Conservation (phyloP, 2,329 filamentous ascomycete genomes). For the Thelonectria discophora region DNA sequence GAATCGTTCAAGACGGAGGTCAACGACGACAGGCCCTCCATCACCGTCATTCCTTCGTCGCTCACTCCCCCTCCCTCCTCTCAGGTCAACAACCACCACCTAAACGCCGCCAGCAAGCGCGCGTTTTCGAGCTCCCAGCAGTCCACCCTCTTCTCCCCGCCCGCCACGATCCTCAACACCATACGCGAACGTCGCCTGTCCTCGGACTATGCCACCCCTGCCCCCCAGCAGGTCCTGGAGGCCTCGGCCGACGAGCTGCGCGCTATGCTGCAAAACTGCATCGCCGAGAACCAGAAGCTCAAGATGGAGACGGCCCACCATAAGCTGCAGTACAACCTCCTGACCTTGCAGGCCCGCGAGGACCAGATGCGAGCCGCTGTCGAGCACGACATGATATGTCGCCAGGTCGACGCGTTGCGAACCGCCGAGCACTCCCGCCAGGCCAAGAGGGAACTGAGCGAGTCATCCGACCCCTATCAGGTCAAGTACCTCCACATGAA, state of each 20-base stretch:
- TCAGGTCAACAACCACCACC: conserved; percentile 51
- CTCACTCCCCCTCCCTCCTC: conserved; percentile 67
- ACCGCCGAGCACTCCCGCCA: conserved; percentile 75
- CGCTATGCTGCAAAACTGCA: conserved; percentile 62
- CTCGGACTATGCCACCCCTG: conserved; percentile 58
- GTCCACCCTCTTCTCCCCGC: conserved; percentile 62
- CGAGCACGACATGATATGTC: conserved; percentile 89
- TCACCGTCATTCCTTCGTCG: conserved; percentile 65
- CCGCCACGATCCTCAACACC: conserved; percentile 55
- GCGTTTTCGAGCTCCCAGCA: conserved; percentile 55
- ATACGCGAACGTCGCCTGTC: conserved; percentile 43
- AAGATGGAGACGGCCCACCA: conserved; percentile 90
- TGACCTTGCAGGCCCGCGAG: conserved; percentile 84
- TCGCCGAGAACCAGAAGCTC: conserved; percentile 66
- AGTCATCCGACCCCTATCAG: conserved; percentile 62
- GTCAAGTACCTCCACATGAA: conserved; percentile 70
- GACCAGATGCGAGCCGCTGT: conserved; percentile 87
- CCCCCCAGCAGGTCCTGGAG: conserved; percentile 59
- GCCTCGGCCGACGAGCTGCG: conserved; percentile 66
- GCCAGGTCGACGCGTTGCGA: conserved; percentile 86
- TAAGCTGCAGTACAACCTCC: conserved; percentile 87
- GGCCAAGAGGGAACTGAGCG: conserved; percentile 62
- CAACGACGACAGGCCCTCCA: conserved; percentile 56
- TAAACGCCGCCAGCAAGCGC: conserved; percentile 38
- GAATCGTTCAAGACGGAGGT: conserved; percentile 60